Percentiles rank a stretch among this genome's conserved stretches.
Evolutionary conservation across 306 rosid species (phyloP).

Genomic region (Begonia loranthoides): DNA sequence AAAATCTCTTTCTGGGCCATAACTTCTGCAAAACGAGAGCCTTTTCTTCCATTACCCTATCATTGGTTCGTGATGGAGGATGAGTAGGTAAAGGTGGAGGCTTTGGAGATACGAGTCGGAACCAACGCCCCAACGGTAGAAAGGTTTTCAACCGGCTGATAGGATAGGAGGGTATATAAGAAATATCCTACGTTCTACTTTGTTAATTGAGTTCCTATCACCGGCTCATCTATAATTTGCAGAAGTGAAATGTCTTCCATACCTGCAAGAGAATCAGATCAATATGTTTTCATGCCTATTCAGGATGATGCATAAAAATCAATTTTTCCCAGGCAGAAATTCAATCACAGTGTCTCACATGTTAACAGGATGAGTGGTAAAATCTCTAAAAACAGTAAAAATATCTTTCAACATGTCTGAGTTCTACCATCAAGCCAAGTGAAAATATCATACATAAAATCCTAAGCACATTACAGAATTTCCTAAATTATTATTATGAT

Average conservation of each 20-base stretch:
- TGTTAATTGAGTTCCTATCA: too few relatives aligned
- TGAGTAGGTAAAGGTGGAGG: slow-evolving; percentile 27
- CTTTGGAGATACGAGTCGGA: slow-evolving; percentile 53
- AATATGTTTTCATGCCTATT: not conserved
- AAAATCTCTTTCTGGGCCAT: slow-evolving; percentile 16
- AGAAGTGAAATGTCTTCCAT: slow-evolving; percentile 50
- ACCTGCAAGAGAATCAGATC: slow-evolving; percentile 22
- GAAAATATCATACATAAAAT: too few relatives aligned
- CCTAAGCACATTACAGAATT: too few relatives aligned
- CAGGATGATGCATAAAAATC: not conserved
- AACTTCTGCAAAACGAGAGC: slow-evolving; percentile 68
- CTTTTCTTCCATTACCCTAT: slow-evolving; percentile 35
- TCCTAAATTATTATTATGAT: too few relatives aligned
- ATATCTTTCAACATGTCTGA: not conserved
- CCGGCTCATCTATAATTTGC: slow-evolving; percentile 50
- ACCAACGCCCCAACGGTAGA: slow-evolving; percentile 73
- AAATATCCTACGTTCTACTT: too few relatives aligned
- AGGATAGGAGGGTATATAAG: too few relatives aligned
- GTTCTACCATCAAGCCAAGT: not conserved
- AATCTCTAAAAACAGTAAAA: not conserved
- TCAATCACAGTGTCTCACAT: slow-evolving; percentile 4
- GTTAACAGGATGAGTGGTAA: too few relatives aligned
- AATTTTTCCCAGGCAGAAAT: not conserved
- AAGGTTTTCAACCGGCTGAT: slow-evolving; percentile 17
- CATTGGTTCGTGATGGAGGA: slow-evolving; percentile 24